Base-by-base conservation (phyloP, 768 basidiomycete genomes). In the Mycena chlorophos region DNA sequence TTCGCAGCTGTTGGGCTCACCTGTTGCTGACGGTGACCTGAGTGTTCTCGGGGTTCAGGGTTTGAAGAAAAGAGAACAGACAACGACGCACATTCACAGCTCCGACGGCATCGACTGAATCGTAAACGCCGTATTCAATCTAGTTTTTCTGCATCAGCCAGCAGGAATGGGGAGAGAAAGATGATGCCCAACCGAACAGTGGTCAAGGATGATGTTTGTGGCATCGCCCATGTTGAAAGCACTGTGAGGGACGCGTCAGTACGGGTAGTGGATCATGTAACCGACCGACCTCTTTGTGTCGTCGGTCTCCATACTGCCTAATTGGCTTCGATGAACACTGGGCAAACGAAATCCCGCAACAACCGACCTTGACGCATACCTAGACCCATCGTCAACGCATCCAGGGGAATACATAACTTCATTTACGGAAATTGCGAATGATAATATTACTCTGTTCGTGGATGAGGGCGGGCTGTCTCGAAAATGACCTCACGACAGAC, bases 221-320 rank as follows among this genome's bases (percentile, higher is more conserved):
- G 64, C 61, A 3, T 49, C 55, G 17, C 64, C 64, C 58, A 65
- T 61, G 46, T 65, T 65, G 40, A 65, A 60, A 3, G 63, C 61
- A 51, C 61, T 60, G 8, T 14, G 20, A 42, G 40, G 22, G 40
- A 22, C 22, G 40, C 6, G 20, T 19, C 8, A 42, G 22, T 8
- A 20, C 40, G 5, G 20, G 40, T 14, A n/a, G n/a, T n/a, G n/a
- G n/a, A n/a, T n/a, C 14, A 8, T 8, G 20, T 42, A 42, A 20
- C 22, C 22, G 13, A 22, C 40, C 14, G 22, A 42, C 40, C 40
- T 42, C 54, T 65, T 63, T 12, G 61, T 62, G 1, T 52, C 60
- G 52, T 65, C 64, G 26, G 61, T 34, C n/a, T 65, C 64, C 20
- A 63, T 30, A 23, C 31, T 63, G 10, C 64, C 64, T 46, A 17